phyloP scores from a whole-genome alignment of 441 rosid genomes.

The Viola pubescens region DNA sequence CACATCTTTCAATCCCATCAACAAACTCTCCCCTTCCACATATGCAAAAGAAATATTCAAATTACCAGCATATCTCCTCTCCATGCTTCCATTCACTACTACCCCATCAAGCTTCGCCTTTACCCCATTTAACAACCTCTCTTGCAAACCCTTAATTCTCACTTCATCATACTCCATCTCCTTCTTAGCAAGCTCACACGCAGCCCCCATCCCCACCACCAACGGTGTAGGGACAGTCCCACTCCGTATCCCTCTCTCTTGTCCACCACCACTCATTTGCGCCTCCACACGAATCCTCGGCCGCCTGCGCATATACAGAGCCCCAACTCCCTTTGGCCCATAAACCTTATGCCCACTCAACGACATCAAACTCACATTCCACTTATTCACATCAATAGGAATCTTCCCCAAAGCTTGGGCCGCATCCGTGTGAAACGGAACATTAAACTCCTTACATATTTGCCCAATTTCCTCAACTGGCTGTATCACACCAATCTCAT shows the following conservation, averaged over 20 bases:
- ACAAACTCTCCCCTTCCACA: constrained; percentile 92
- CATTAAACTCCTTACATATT: constrained; percentile 69
- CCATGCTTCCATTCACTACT: constrained; percentile 78
- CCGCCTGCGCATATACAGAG: constrained; percentile 73
- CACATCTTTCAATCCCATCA: constrained; percentile 98
- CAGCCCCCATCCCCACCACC: constrained; percentile 84
- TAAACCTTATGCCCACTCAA: constrained; percentile 89
- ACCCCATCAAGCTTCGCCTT: constrained; percentile 69
- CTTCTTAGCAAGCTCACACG: constrained; percentile 76
- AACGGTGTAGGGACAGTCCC: constrained; percentile 86
- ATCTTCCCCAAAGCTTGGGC: constrained; percentile 96
- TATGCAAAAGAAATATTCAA: constrained; percentile 84
- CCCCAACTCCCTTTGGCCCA: constrained; percentile 92
- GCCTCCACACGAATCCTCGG: constrained; percentile 85
- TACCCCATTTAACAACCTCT: constrained; percentile 69
- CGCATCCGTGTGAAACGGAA: constrained; percentile 89
- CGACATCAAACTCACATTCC: constrained; percentile 92
- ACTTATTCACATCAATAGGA: constrained; percentile 69
- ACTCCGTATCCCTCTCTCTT: constrained; percentile 93
- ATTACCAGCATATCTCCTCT: constrained; percentile 71
- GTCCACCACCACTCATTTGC: constrained; percentile 93
- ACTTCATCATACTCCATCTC: constrained; percentile 86
- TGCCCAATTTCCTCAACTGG: constrained; percentile 88
- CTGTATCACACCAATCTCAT: constrained; percentile 93
- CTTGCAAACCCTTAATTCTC: constrained; percentile 53